phyloP scores from a whole-genome alignment of 2,329 filamentous ascomycete species.

The Raffaelea ambrosiae region DNA sequence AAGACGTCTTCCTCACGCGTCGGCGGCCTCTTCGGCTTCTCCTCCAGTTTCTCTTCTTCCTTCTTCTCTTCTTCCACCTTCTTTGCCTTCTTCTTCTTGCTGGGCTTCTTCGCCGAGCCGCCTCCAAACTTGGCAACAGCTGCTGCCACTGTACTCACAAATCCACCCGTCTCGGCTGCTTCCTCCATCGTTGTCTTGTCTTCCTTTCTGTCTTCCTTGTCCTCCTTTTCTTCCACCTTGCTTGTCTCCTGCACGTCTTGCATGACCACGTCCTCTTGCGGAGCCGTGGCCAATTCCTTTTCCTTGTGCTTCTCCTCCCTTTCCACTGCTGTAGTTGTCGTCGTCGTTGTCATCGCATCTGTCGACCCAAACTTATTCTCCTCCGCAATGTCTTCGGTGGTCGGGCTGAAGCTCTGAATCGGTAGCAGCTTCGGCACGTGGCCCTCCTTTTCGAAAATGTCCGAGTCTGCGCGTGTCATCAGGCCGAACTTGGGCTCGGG shows the following conservation, averaged over 20 bases:
- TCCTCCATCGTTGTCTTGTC: constrained; percentile 12
- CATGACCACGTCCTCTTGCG: constrained; percentile 7
- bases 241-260: neutral
- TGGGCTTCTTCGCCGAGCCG: constrained; percentile 25
- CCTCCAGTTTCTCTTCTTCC: constrained; percentile 4
- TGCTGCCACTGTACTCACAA: neutral
- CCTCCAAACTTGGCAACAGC: constrained; percentile 17
- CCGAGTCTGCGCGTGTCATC: constrained; percentile 15
- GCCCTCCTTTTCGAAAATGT: constrained; percentile 19
- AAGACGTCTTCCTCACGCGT: no score
- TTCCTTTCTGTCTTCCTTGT: neutral
- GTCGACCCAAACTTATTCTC: neutral
- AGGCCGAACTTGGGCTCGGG: constrained; percentile 10
- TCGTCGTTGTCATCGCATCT: neutral
- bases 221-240: constrained; percentile 9
- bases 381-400: constrained; percentile 6
- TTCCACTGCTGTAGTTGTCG: neutral
- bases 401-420: constrained; percentile 13
- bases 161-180: neutral
- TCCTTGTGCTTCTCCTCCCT: neutral
- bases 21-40: neutral
- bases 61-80: neutral
- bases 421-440: constrained; percentile 23
- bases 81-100: constrained; percentile 13
- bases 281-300: neutral